phyloP scores from a whole-genome alignment of 768 basidiomycete species.

The Phylloporus sp. region DNA sequence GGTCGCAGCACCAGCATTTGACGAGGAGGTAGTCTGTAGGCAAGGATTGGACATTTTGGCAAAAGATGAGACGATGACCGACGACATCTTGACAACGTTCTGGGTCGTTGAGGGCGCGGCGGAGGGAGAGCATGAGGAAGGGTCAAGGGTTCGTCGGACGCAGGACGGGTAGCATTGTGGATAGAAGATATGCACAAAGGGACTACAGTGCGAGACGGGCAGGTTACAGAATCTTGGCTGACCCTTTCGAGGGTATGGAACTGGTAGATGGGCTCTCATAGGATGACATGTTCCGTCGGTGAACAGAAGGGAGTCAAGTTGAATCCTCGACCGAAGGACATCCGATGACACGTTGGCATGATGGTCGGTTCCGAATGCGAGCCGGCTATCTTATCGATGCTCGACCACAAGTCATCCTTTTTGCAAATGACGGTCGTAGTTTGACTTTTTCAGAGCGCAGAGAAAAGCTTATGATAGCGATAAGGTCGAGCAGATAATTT shows the following conservation, averaged over 20 bases:
- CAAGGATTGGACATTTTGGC: background rate
- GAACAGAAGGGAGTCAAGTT: background rate
- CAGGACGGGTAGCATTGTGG: constrained; percentile 1
- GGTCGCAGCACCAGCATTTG: constrained; percentile 6
- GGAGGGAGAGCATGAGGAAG: constrained; percentile 9
- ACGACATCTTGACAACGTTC: constrained; percentile 10
- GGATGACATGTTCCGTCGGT: too few species aligned
- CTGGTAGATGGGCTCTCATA: too few species aligned
- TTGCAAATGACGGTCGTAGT: too few species aligned
- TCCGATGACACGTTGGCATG: background rate
- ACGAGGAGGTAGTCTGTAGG: constrained; percentile 10
- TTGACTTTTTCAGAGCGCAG: too few species aligned
- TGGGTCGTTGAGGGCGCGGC: constrained; percentile 3
- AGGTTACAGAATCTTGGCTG: too few species aligned
- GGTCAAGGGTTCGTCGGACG: background rate
- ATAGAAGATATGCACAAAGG: too few species aligned
- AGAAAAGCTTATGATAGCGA: too few species aligned
- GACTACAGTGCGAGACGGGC: too few species aligned
- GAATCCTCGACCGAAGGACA: background rate
- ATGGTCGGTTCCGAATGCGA: background rate
- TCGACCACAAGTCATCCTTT: background rate
- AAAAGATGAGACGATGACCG: constrained; percentile 14
- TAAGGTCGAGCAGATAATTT: too few species aligned
- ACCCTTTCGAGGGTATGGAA: too few species aligned
- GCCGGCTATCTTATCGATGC: background rate